A percentile compares a stretch with the other conserved stretches of the same genome.
Evolutionary conservation across 345 rosid species (phyloP).

Genomic region (Hirschfeldia incana): DNA sequence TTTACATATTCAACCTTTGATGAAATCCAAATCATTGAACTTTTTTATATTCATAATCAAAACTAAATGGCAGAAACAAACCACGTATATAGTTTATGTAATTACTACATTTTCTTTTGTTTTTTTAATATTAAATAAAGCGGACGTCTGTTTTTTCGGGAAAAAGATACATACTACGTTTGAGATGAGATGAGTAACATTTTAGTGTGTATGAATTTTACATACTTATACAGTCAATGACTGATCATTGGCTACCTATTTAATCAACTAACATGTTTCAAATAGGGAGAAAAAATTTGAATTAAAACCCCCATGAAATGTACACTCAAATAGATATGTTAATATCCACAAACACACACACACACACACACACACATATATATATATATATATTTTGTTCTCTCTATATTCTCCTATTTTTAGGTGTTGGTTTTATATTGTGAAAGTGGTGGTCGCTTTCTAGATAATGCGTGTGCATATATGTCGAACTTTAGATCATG

Average conservation of each 20-base stretch:
- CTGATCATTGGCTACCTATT: background rate
- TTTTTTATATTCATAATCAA: background rate
- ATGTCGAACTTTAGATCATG: constrained; percentile 20
- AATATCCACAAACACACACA: too few relatives aligned
- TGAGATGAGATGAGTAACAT: too few relatives aligned
- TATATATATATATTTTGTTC: too few relatives aligned
- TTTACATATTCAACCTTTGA: background rate
- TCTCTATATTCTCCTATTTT: background rate
- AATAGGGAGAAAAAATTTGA: background rate
- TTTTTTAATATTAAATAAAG: background rate
- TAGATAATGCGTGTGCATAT: constrained; percentile 34
- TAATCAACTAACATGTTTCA: background rate
- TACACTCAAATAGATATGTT: background rate
- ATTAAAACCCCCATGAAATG: background rate
- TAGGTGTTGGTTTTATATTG: background rate
- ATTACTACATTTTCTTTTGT: background rate
- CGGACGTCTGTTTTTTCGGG: too few relatives aligned
- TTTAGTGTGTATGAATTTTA: background rate
- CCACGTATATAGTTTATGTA: background rate
- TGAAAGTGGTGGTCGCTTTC: constrained; percentile 39
- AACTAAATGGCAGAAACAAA: background rate
- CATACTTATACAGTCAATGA: background rate
- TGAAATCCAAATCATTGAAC: background rate
- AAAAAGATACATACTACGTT: too few relatives aligned
- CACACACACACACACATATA: background rate